A percentile compares a stretch with the other conserved stretches of the same genome.
Evolutionary conservation across 495 filamentous ascomycete species (phyloP).

Genomic region (Emericellopsis terricola): DNA sequence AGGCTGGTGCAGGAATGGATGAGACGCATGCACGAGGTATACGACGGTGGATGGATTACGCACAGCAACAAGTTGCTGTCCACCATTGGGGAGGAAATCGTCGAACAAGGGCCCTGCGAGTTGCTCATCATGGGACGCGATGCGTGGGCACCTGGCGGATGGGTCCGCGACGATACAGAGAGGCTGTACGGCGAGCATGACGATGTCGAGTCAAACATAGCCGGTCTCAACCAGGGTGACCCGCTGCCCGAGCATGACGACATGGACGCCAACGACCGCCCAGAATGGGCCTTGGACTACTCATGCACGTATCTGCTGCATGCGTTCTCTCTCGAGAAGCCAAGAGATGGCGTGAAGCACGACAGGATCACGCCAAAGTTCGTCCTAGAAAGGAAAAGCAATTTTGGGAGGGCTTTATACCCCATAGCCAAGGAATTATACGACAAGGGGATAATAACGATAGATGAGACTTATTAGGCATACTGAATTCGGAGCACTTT

Average conservation of each 20-base stretch:
- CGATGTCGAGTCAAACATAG: conserved; percentile 9
- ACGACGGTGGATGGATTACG: conserved; percentile 7
- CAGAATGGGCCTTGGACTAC: too few relatives aligned
- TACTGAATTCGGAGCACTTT: too few relatives aligned
- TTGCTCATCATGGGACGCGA: conserved; percentile 9
- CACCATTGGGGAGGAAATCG: conserved; percentile 3
- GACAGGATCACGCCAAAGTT: too few relatives aligned
- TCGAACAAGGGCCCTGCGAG: conserved; percentile 3
- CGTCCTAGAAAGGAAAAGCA: too few relatives aligned
- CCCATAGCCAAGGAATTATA: too few relatives aligned
- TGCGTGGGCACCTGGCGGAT: conserved; percentile 7
- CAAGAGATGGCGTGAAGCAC: too few relatives aligned
- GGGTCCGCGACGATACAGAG: conserved; percentile 3
- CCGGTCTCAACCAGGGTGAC: conserved; percentile 1
- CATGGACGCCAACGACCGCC: too few relatives aligned
- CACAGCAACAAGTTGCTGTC: conserved; percentile 8
- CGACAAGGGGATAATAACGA: too few relatives aligned
- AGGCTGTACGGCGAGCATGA: conserved; percentile 18
- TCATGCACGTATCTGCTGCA: too few relatives aligned
- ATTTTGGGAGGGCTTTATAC: too few relatives aligned
- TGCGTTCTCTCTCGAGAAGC: too few relatives aligned
- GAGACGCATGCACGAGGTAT: conserved; percentile 5
- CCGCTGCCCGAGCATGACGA: conserved; percentile 4
- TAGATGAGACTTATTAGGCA: too few relatives aligned
- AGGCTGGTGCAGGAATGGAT: conserved; percentile 2